Base-by-base conservation (phyloP, 2,329 filamentous ascomycete genomes). In the Aplosporella prunicola region DNA sequence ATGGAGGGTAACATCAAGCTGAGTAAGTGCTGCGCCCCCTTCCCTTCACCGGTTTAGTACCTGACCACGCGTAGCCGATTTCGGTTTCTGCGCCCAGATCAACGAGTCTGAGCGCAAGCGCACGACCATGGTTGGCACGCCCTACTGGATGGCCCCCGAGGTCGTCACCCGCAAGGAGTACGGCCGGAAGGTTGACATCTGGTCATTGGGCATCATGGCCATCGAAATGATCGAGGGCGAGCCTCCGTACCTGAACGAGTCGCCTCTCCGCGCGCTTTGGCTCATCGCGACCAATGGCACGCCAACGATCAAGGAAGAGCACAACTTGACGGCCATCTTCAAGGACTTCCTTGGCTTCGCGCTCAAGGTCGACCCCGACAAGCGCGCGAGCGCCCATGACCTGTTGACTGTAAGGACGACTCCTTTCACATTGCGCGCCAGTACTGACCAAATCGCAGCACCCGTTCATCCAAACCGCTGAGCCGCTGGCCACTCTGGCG, bases 221-320 rank as follows among this genome's bases (percentile, higher is more conserved):
- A 96, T 98, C 53, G 91, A 98, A 63, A 98, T 98, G 91, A 94
- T 98, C 47, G 91, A 96, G 64, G 91, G 89, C 57, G 91, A 96
- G 60, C 91, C 91, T 9, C 91, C 91, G 16, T 98, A 96, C 57
- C 71, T 98, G 42, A 96, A 88, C 25, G 91, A 98, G 60, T 93
- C 86, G 24, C 91, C 91, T 5, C 71, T 98, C 16, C 79, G 89
- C 43, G 91, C 91, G 2, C 71, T 98, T 24, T 98, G 91, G 72
- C 66, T 98, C 50, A 98, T 98, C 58, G 91, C 91, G 37, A 96
- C 91, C 22, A 94, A 94, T 55, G 91, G 91, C 32, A 96, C 91
- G 11, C 91, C 91, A 2, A 72, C 80, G 36, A 93, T 98, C 64
- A 96, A 96, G 65, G 87, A 95, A 46, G 86, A 93, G 60, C 76